Evolutionary conservation across 1,284 basidiomycete species (phyloP), one percentile per base, ranked within the genome.

Genomic region (Caloboletus firmus): DNA sequence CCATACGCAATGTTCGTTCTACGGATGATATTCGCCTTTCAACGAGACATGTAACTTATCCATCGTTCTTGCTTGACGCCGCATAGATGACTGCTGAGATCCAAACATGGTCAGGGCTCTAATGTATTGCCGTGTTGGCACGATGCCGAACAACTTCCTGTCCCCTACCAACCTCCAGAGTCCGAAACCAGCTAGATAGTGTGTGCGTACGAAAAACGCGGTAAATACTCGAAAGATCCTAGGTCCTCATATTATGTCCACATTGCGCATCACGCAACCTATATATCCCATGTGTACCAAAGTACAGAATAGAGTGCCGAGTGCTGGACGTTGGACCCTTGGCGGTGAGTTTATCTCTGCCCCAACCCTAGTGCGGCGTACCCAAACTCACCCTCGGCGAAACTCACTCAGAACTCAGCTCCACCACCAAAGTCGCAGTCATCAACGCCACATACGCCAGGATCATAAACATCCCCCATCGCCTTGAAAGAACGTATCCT

Each of bases 381-480:
- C 35, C 40, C 39, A 26, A 26, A 9, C 17, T 30, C 28, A 18
- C 17, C 18, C n/a, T 9, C 1, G 0, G n/a, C 10, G 5, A 41
- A 7, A 11, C 28, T 59, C 52, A 65, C 31, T 54, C 54, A 30
- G 45, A 57, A 31, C 47, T 49, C 51, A 82, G 61, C 71, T 95
- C 92, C n/a, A 93, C 89, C 39, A 83, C 69, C 43, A 95, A 73
- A 63, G 91, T 94, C 39, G 84, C 75, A 13, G 73, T 70, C 89
- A 93, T 93, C 57, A 92, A 78, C 20, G 78, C 72, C 17, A 79
- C 65, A 68, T 98, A 98, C 5, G 83, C 85, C 15, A 74, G 66
- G 40, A 98, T 88, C 57, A 98, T 77, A 58, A 87, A 79, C 11
- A 87, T 62, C 0, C 94, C 95, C 89, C 94, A 95, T 39, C 78